These are phyloP conservation scores for Saccharomyces eubayanus DNA, from an alignment of 805 yeast genomes.

Conservation along the genomic window DNA sequence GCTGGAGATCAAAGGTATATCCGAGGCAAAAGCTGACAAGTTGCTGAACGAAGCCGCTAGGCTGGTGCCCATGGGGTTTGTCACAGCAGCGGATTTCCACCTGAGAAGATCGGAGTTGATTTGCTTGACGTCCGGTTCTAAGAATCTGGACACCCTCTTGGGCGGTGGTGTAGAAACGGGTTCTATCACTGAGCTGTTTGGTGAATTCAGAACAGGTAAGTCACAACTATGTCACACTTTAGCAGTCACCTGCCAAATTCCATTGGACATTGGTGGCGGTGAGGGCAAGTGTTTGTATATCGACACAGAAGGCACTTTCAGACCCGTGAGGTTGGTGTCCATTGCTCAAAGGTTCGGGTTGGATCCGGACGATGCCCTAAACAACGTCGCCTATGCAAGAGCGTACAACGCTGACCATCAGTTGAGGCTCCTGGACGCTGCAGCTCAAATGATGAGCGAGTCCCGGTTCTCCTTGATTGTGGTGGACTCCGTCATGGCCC, in stretches of 20 bases:
- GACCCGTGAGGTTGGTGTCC: conserved; percentile 83
- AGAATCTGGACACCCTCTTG: conserved; percentile 80
- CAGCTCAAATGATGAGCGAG: conserved; percentile 94
- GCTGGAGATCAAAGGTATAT: conserved; percentile 77
- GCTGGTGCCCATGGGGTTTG: conserved; percentile 90
- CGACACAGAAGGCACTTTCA: conserved; percentile 94
- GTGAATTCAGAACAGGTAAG: conserved; percentile 96
- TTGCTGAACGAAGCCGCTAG: conserved; percentile 75
- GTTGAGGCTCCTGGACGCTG: conserved; percentile 72
- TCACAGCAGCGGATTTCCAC: conserved; percentile 93
- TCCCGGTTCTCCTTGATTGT: conserved; percentile 81
- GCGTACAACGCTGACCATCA: conserved; percentile 98
- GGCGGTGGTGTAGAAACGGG: conserved; percentile 99
- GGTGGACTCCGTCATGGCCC: conserved; percentile 96
- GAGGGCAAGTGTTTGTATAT: conserved; percentile 95
- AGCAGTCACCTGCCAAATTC: conserved; percentile 93
- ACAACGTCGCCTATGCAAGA: conserved; percentile 94
- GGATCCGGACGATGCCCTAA: conserved; percentile 88
- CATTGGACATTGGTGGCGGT: conserved; percentile 96
- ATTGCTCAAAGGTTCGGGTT: conserved; percentile 88
- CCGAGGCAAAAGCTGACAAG: conserved; percentile 90
- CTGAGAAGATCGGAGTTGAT: conserved; percentile 83
- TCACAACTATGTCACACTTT: conserved; percentile 94
- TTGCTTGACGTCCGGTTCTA: conserved; percentile 91
- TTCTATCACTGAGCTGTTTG: conserved; percentile 90